Evolutionary conservation across 176 grass and related monocot genomes (phyloP), one percentile per base, ranked within the genome.

Genomic region (Zizania latifolia): DNA sequence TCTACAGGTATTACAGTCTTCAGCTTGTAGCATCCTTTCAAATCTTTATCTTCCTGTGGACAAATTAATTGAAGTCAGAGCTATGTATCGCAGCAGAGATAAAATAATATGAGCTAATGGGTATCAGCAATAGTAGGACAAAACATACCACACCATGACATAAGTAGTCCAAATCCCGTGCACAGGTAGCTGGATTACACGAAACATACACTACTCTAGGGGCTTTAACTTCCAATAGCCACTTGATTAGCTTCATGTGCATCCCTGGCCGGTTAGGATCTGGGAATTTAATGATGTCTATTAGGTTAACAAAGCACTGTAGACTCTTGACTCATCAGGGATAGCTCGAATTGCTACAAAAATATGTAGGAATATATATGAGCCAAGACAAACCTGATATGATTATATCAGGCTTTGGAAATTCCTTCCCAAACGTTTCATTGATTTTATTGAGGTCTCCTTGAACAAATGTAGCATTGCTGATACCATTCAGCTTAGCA

Each of bases 181-280:
- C 95, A 77, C 89, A 90, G 8, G 95, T 94, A 79, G 95, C 78
- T 73, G 95, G 91, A 56, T 98, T 99, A 80, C 91, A 99, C 2
- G 95, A 99, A 33, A 94, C 76, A 7, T 99, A 99, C 33, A 99
- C 84, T 68, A 99, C 62, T 39, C 76, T 82, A 31, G 91, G 79
- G n/a, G 82, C 89, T 84, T 91, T 81, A 41, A 92, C 84, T 90
- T 99, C 88, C 38, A 99, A 61, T 28, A 99, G 72, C 90, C 93
- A 94, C 82, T 86, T 94, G 73, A 94, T 99, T 77, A 99, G 62
- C 75, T 99, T 99, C 89, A 92, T 89, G 70, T 94, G 95, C 95
- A 99, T 92, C 34, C 95, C 95, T 0, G 95, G 95, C 0, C 89
- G 86, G 64, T 94, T 94, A 58, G 95, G 91, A 94, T 99, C 95